phyloP scores from a whole-genome alignment of 805 yeast species.

The Candida sanyiensis region DNA sequence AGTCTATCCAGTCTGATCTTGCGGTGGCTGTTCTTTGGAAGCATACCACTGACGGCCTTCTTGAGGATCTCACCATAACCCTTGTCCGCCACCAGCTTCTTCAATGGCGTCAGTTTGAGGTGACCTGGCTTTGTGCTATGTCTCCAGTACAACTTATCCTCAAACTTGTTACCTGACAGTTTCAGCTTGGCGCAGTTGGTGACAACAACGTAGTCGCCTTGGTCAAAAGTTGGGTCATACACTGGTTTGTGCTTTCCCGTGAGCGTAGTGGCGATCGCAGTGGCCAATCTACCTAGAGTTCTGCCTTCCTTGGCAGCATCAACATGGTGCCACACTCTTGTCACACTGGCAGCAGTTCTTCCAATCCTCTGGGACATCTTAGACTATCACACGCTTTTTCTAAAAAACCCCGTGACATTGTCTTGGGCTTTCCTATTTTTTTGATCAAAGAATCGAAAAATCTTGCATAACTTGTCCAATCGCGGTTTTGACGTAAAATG shows the following conservation, averaged over 20 bases:
- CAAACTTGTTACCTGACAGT: conserved; percentile 79
- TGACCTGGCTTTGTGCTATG: conserved; percentile 91
- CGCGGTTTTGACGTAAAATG: no score
- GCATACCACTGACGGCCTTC: conserved; percentile 92
- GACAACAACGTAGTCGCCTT: conserved; percentile 96
- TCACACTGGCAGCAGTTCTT: conserved; percentile 63
- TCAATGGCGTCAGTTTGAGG: conserved; percentile 77
- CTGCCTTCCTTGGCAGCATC: conserved; percentile 81
- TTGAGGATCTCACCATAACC: conserved; percentile 84
- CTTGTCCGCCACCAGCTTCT: conserved; percentile 61
- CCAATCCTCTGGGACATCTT: conserved; percentile 27
- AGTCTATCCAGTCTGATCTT: conserved; percentile 74
- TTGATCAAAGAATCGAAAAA: no score
- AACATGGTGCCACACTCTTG: conserved; percentile 93
- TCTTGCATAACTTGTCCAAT: no score
- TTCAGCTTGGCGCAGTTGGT: conserved; percentile 81
- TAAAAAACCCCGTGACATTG: no score
- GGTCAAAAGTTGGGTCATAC: conserved; percentile 69
- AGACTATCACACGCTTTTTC: no score
- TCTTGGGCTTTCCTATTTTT: no score
- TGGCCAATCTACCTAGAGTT: conserved; percentile 87
- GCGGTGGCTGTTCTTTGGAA: conserved; percentile 86
- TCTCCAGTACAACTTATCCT: conserved; percentile 78
- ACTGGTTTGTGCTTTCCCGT: conserved; percentile 98
- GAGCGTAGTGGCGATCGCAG: conserved; percentile 77